Evolutionary conservation across 164 flowering plant species (phyloP).

Genomic region (Houttuynia cordata): DNA sequence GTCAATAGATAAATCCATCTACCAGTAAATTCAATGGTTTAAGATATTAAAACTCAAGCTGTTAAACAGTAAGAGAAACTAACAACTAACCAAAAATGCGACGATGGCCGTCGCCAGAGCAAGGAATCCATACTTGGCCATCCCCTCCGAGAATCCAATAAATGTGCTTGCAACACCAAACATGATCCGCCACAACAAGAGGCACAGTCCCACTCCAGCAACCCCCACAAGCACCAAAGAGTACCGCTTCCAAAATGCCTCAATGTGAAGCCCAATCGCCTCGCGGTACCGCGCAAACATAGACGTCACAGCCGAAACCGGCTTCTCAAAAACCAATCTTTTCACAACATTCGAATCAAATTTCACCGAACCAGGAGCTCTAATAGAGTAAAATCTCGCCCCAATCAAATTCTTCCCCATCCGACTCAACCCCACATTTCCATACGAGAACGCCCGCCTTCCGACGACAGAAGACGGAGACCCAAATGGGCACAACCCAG

Average conservation of each 20-base stretch:
- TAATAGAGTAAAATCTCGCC: conserved; percentile 28
- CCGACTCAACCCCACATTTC: conserved; percentile 5
- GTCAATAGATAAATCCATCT: no score
- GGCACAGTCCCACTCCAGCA: conserved; percentile 46
- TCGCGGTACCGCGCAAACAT: conserved; percentile 43
- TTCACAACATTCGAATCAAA: conserved; percentile 22
- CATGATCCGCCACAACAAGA: conserved; percentile 71
- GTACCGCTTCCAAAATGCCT: conserved; percentile 78
- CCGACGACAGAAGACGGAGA: no score
- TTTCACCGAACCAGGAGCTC: conserved; percentile 11
- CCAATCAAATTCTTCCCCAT: conserved; percentile 9
- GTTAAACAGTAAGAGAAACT: not conserved
- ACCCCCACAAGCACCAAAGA: conserved; percentile 51
- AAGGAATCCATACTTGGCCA: conserved; percentile 96
- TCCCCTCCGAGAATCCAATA: conserved; percentile 82
- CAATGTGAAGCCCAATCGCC: conserved; percentile 69
- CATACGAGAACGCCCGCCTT: no score
- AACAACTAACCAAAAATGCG: conserved; percentile 66
- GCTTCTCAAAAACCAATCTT: conserved; percentile 25
- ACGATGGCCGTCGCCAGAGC: conserved; percentile 84
- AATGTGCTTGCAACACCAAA: conserved; percentile 77
- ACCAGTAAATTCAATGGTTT: no score
- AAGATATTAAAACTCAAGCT: not conserved
- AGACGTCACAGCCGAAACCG: conserved; percentile 23
- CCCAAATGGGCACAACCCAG: no score